Percentiles rank a stretch among this genome's conserved stretches.
phyloP scores from a whole-genome alignment of 768 basidiomycete genomes.

The Fistulinella prunicolor region DNA sequence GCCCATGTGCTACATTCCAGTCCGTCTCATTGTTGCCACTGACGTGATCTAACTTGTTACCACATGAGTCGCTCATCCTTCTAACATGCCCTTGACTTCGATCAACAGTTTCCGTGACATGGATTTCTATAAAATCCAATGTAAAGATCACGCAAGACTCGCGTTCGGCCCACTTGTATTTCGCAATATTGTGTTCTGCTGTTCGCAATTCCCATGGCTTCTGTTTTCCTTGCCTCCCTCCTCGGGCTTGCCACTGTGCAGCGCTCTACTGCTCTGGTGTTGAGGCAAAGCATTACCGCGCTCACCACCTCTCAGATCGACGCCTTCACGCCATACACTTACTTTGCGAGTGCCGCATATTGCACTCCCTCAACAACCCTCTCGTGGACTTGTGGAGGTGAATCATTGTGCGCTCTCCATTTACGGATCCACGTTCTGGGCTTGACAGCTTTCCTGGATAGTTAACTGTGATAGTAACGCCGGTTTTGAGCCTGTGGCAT shows the following conservation, averaged over 20 bases:
- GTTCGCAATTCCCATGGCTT: constrained; percentile 26
- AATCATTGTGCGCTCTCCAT: constrained; percentile 3
- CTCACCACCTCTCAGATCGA: constrained; percentile 40
- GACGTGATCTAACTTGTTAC: too few species aligned
- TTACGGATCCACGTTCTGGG: too few species aligned
- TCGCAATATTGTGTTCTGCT: neutral
- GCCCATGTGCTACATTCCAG: too few species aligned
- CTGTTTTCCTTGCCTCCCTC: constrained; percentile 4
- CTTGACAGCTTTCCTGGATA: constrained; percentile 10
- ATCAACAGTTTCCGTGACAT: too few species aligned
- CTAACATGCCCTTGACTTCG: too few species aligned
- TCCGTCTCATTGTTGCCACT: too few species aligned
- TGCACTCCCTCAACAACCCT: constrained; percentile 39
- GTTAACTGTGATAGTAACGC: constrained; percentile 42
- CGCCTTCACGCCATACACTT: constrained; percentile 44
- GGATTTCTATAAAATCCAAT: neutral
- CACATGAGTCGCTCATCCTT: too few species aligned
- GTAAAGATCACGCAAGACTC: neutral
- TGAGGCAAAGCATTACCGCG: constrained; percentile 36
- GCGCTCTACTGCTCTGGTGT: constrained; percentile 20
- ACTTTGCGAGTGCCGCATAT: constrained; percentile 48
- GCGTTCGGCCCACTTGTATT: neutral
- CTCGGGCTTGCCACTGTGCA: constrained; percentile 4
- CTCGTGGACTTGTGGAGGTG: constrained; percentile 54
- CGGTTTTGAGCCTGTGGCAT: constrained; percentile 41